phyloP scores from a whole-genome alignment of 495 filamentous ascomycete species.

The Xanthoparmelia taractica region DNA sequence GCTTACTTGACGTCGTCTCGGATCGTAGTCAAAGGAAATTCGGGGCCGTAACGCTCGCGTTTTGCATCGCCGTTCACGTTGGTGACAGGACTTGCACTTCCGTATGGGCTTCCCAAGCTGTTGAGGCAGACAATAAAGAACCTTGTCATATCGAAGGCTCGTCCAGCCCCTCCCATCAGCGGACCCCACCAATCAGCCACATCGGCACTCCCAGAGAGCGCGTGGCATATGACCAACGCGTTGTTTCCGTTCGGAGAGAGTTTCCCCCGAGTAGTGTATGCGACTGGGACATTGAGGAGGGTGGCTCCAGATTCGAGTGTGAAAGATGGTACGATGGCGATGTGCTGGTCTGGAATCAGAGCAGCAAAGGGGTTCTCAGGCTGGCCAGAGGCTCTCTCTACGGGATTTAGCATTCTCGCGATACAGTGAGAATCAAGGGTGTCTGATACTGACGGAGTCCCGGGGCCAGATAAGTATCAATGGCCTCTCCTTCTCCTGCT shows the following conservation, averaged over 20 bases:
- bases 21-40: slow-evolving; percentile 92
- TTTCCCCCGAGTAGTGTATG: slow-evolving; percentile 78
- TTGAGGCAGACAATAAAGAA: slow-evolving; percentile 97
- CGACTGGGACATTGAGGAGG: slow-evolving; percentile 81
- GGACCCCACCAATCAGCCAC: slow-evolving; percentile 98
- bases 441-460: slow-evolving; percentile 38
- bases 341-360: slow-evolving; percentile 78
- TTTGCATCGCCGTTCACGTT: slow-evolving; percentile 67
- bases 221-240: slow-evolving; percentile 95
- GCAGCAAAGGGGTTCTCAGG: slow-evolving; percentile 86
- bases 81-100: slow-evolving; percentile 91
- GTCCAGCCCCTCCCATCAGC: slow-evolving; percentile 76
- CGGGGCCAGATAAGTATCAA: not conserved
- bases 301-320: slow-evolving; percentile 89
- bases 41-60: slow-evolving; percentile 80
- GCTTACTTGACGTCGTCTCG: slow-evolving; percentile 88
- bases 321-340: slow-evolving; percentile 79
- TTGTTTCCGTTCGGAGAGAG: slow-evolving; percentile 74
- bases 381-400: slow-evolving; percentile 58
- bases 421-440: not conserved
- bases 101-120: slow-evolving; percentile 92
- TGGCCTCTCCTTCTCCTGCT: not conserved
- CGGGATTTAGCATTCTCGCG: slow-evolving; percentile 49
- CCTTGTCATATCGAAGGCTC: slow-evolving; percentile 82
- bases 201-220: slow-evolving; percentile 90